These are phyloP conservation scores for Phialemoniopsis sp. DNA, from an alignment of 2,329 filamentous ascomycete genomes.

Conservation along the genomic window DNA sequence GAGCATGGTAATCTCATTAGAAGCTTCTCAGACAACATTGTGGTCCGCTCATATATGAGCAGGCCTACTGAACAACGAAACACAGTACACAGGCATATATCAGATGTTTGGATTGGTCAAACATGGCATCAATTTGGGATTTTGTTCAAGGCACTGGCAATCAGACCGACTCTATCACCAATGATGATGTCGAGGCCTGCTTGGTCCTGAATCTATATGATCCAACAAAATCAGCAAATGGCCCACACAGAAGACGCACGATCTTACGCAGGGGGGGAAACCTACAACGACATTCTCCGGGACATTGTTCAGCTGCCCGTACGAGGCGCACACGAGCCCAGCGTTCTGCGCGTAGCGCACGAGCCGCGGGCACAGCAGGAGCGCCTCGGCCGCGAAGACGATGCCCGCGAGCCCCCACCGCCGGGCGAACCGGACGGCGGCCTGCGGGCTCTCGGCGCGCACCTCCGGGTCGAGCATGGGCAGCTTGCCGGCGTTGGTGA, in stretches of 20 bases:
- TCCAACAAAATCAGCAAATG: too few species aligned
- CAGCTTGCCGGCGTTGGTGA: slow-evolving; percentile 22
- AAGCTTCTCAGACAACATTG: too few species aligned
- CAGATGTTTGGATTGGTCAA: too few species aligned
- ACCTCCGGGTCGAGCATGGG: slow-evolving; percentile 23
- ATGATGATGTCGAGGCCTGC: slow-evolving; percentile 6
- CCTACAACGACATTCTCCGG: slow-evolving; percentile 4
- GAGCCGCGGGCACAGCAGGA: slow-evolving; percentile 28
- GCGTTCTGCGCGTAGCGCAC: slow-evolving; percentile 23
- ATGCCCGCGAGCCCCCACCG: slow-evolving; percentile 29
- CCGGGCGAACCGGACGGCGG: slow-evolving; percentile 29
- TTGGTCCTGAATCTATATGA: slow-evolving; percentile 1
- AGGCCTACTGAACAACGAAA: too few species aligned
- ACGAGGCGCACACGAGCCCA: slow-evolving; percentile 26
- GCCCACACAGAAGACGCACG: not conserved
- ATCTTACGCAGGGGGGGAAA: not conserved
- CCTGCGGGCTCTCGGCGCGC: slow-evolving; percentile 27
- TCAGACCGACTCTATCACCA: slow-evolving; percentile 3
- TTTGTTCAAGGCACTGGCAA: not conserved
- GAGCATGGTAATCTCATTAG: too few species aligned
- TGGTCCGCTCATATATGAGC: too few species aligned
- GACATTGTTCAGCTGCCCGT: slow-evolving; percentile 25
- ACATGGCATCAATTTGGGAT: too few species aligned
- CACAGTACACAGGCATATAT: too few species aligned
- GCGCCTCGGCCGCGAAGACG: slow-evolving; percentile 26